Conservation (phyloP, 139 green algal genomes). For the Chlamydomonas eustigma region DNA sequence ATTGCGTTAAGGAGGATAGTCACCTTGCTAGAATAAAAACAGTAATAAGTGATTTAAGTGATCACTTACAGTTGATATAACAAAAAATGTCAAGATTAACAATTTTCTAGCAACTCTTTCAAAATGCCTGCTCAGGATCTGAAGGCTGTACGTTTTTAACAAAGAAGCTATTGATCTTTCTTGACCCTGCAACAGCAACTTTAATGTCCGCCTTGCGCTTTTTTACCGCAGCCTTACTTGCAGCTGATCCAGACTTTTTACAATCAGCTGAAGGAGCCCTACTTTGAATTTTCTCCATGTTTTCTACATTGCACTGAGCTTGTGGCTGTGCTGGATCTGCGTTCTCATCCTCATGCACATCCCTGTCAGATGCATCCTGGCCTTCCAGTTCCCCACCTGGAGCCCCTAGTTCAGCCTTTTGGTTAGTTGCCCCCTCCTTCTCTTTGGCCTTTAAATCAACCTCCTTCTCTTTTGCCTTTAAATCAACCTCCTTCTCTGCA, state of each 20-base stretch:
- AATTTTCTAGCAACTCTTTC: too few species aligned
- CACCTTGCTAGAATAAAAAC: too few species aligned
- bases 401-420: neutral
- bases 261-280: neutral
- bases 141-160: too few species aligned
- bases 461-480: neutral
- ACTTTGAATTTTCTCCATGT: neutral
- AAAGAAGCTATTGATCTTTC: conserved; percentile 6
- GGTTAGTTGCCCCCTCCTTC: neutral
- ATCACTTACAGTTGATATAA: too few species aligned
- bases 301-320: neutral
- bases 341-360: neutral
- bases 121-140: too few species aligned
- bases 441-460: too few species aligned
- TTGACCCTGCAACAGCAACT: neutral
- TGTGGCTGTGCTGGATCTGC: neutral
- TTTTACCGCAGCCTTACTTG: neutral
- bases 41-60: too few species aligned
- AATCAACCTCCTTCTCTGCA: neutral
- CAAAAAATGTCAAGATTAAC: too few species aligned
- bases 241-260: neutral
- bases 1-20: too few species aligned
- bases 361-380: neutral
- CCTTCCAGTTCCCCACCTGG: neutral
- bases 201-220: neutral